Evolutionary conservation across 768 basidiomycete genomes (phyloP), one percentile per base, ranked within the genome.

Genomic region (Chlorophyllum brunneum): DNA sequence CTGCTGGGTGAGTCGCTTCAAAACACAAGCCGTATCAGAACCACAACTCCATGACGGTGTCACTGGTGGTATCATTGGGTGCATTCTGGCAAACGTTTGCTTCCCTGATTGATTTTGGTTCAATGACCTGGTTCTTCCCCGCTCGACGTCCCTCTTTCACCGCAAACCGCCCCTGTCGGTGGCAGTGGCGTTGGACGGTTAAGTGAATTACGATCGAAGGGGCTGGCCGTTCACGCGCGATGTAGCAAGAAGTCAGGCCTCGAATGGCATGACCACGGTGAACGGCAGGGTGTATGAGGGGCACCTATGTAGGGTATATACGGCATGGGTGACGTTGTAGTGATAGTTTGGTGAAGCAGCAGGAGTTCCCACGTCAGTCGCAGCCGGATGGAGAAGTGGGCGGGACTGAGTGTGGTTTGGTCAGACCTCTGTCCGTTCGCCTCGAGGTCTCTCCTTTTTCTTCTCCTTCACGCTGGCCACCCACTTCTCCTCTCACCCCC

Each of bases 1-100:
- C 55, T 83, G 4, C 72, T 79, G 40, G 81, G 80, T 11, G 81
- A n/a, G n/a, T n/a, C n/a, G n/a, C n/a, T n/a, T n/a, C n/a, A n/a
- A n/a, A n/a, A n/a, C n/a, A n/a, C n/a, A n/a, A n/a, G n/a, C n/a
- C n/a, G n/a, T n/a, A n/a, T n/a, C n/a, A n/a, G n/a, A n/a, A n/a
- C 59, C 79, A 82, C 61, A 76, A 82, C 61, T 80, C 77, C 79
- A 79, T 61, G 83, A 83, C 61, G 73, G 79, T 52, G 37, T 81
- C 3, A 79, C 70, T 13, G 82, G 82, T 24, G 78, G 67, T 1
- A 55, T 77, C 45, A 82, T 80, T 27, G 78, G 81, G 78, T 31
- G 76, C 79, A 4, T 82, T 74, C 65, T 72, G 79, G 10, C 75
- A 77, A 58, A 81, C 77, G 0, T 83, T 81, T 60, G 81, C 79